phyloP scores from a whole-genome alignment of 768 basidiomycete species.

The Psilocybe cubensis region DNA sequence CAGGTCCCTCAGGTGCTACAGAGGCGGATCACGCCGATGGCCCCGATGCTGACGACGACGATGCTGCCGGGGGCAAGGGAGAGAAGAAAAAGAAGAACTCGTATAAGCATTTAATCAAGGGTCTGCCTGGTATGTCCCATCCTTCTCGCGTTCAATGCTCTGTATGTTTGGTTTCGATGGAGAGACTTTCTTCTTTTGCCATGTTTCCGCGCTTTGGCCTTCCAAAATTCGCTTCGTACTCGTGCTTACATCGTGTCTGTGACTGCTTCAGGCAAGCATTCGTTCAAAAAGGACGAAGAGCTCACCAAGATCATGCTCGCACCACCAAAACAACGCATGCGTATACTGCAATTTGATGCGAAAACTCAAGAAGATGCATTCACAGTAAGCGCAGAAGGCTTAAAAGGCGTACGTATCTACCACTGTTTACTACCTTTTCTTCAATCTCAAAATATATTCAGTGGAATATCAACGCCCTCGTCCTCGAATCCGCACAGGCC shows the following conservation, averaged over 20 bases:
- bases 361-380: constrained; percentile 77
- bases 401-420: constrained; percentile 64
- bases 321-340: constrained; percentile 72
- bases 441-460: constrained; percentile 28
- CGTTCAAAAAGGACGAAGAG: constrained; percentile 80
- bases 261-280: constrained; percentile 66
- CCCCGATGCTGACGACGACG: constrained; percentile 55
- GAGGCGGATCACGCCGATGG: constrained; percentile 34
- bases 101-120: constrained; percentile 79
- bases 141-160: constrained; percentile 1
- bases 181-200: constrained; percentile 6
- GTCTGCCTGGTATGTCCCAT: constrained; percentile 61
- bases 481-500: constrained; percentile 74
- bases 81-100: constrained; percentile 79
- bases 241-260: constrained; percentile 14
- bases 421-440: constrained; percentile 11
- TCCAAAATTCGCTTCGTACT: background rate
- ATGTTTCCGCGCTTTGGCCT: background rate
- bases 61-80: constrained; percentile 49
- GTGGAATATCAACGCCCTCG: constrained; percentile 70
- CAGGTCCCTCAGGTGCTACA: constrained; percentile 32
- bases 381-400: constrained; percentile 68
- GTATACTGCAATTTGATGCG: constrained; percentile 63
- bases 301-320: constrained; percentile 64
- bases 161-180: background rate